Evolutionary conservation across 2,329 filamentous ascomycete genomes (phyloP).

Genomic region (Ascochyta rabiei): DNA sequence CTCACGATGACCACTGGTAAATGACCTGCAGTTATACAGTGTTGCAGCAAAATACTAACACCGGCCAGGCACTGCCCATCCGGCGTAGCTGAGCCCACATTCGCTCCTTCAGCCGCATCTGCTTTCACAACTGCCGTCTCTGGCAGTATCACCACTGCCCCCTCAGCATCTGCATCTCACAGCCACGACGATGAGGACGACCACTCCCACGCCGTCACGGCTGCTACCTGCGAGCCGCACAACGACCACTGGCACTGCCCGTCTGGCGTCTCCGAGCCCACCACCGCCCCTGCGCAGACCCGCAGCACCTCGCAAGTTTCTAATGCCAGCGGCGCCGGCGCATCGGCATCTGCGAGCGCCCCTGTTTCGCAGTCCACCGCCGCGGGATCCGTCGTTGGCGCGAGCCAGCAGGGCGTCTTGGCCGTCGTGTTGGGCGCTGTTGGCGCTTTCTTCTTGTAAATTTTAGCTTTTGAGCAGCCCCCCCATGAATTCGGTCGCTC

Average conservation of each 20-base stretch:
- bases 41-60: neutral
- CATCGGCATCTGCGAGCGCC: conserved; percentile 11
- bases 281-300: conserved; percentile 21
- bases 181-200: conserved; percentile 28
- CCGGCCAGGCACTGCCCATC: conserved; percentile 24
- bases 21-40: accelerated
- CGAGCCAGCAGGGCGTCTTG: conserved; percentile 1
- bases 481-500: too few species aligned
- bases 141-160: conserved; percentile 6
- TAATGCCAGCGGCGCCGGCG: conserved; percentile 1
- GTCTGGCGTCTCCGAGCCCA: conserved; percentile 34
- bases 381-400: conserved; percentile 7
- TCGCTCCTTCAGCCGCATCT: conserved; percentile 14
- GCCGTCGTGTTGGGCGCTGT: conserved; percentile 13
- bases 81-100: conserved; percentile 25
- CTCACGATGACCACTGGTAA: conserved; percentile 36
- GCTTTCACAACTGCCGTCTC: conserved; percentile 1
- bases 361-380: conserved; percentile 11
- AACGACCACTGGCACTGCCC: conserved; percentile 38
- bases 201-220: conserved; percentile 32
- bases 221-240: conserved; percentile 35
- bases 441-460: conserved; percentile 19
- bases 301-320: conserved; percentile 7
- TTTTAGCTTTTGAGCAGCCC: too few species aligned
- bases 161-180: conserved; percentile 19